Evolutionary conservation across 768 basidiomycete species (phyloP).

Genomic region (Collybia nuda): DNA sequence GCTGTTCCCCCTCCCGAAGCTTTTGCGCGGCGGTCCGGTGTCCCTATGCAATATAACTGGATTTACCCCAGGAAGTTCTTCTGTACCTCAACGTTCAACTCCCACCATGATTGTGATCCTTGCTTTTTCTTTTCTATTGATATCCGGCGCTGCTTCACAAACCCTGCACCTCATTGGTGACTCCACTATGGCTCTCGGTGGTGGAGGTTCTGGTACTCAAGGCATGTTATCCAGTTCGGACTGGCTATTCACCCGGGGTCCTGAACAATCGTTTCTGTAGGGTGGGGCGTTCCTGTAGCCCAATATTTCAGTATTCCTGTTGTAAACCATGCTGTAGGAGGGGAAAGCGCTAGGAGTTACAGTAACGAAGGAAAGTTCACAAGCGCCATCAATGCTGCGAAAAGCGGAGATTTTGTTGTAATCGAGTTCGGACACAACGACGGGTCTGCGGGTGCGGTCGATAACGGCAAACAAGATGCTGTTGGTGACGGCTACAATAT

Average conservation of each 20-base stretch:
- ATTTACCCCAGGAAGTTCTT: no score
- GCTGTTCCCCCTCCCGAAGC: no score
- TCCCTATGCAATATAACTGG: no score
- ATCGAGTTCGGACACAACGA: constrained; percentile 36
- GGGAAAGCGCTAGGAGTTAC: constrained; percentile 30
- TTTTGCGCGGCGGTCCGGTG: no score
- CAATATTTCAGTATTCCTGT: constrained; percentile 24
- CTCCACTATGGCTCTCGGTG: constrained; percentile 16
- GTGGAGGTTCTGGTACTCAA: constrained; percentile 15
- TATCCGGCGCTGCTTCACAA: constrained; percentile 1
- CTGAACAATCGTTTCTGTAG: no score
- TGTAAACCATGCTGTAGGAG: constrained; percentile 31
- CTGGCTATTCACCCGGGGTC: no score
- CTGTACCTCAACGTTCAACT: no score
- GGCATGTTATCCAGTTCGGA: not conserved
- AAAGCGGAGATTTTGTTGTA: constrained; percentile 21
- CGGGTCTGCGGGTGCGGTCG: constrained; percentile 14
- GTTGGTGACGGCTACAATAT: constrained; percentile 18
- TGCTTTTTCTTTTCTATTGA: not conserved
- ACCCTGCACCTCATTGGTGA: constrained; percentile 18
- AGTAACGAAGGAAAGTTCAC: constrained; percentile 29
- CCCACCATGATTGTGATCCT: no score
- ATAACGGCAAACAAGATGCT: constrained; percentile 23
- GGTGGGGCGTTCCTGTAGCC: constrained; percentile 14
- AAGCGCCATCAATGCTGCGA: constrained; percentile 19